These are phyloP conservation scores for Rhodotorula sphaerocarpa DNA, from an alignment of 768 basidiomycete genomes.

Conservation along the genomic window DNA sequence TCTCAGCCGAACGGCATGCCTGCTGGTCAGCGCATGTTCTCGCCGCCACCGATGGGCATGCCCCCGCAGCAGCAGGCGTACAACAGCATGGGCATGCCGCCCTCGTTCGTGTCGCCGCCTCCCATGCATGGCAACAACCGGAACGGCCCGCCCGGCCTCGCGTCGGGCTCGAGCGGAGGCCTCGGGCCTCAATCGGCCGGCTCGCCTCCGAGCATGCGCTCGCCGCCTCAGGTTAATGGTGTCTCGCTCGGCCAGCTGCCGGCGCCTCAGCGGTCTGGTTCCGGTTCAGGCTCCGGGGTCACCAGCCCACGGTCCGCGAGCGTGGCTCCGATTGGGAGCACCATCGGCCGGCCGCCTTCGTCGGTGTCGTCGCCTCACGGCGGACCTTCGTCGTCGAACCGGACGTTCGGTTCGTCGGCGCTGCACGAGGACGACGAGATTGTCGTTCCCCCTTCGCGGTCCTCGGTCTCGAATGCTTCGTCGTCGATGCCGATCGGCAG, in stretches of 20 bases:
- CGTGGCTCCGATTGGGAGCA: constrained; percentile 21
- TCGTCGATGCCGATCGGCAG: constrained; percentile 5
- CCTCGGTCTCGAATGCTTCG: constrained; percentile 14
- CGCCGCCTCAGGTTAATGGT: constrained; percentile 10
- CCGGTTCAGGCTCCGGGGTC: not conserved
- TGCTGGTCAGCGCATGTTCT: constrained; percentile 28
- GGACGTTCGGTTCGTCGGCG: constrained; percentile 32
- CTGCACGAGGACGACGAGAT: constrained; percentile 35
- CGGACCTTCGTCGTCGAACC: constrained; percentile 23
- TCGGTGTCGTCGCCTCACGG: constrained; percentile 3
- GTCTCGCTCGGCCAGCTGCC: constrained; percentile 14
- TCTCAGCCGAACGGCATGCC: constrained; percentile 23
- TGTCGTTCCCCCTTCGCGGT: constrained; percentile 16
- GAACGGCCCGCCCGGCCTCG: no score
- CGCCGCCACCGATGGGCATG: constrained; percentile 26
- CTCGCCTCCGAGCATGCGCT: not conserved
- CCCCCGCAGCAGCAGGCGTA: constrained; percentile 16
- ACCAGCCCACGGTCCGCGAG: constrained; percentile 12
- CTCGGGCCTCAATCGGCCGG: no score
- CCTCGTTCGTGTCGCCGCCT: constrained; percentile 14
- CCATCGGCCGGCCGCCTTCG: constrained; percentile 25
- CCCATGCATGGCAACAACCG: constrained; percentile 7
- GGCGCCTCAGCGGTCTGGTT: not conserved
- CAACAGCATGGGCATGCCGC: constrained; percentile 17
- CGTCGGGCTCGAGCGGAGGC: no score